Evolutionary conservation across 2,329 filamentous ascomycete species (phyloP).

Genomic region (Cladorrhinum sp.): DNA sequence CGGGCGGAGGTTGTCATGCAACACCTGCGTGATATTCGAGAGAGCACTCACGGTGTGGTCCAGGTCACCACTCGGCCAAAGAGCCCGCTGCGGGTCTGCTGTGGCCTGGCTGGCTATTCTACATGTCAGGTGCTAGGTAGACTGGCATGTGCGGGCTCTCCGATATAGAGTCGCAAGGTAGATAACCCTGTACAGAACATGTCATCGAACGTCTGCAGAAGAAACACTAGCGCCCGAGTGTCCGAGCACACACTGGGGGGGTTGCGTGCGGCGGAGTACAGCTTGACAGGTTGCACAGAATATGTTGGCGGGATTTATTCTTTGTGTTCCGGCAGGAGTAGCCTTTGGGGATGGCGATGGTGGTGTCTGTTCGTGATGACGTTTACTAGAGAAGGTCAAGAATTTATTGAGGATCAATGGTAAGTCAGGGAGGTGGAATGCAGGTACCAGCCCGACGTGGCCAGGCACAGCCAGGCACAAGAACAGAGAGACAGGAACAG

Average conservation of each 20-base stretch:
- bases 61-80: neutral
- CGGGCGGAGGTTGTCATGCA: slow-evolving; percentile 43
- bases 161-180: slow-evolving; percentile 19
- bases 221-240: slow-evolving; percentile 28
- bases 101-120: slow-evolving; percentile 1
- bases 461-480: slow-evolving; percentile 2
- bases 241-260: slow-evolving; percentile 4
- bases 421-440: slow-evolving; percentile 1
- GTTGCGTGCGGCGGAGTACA: slow-evolving; percentile 20
- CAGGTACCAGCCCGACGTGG: slow-evolving; percentile 10
- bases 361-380: neutral
- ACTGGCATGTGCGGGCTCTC: slow-evolving; percentile 26
- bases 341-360: no score
- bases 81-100: slow-evolving; percentile 14
- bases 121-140: neutral
- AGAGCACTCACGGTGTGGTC: slow-evolving; percentile 5
- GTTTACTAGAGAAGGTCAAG: neutral
- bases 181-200: slow-evolving; percentile 40
- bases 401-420: neutral
- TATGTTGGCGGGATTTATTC: neutral
- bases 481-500: neutral
- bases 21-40: slow-evolving; percentile 1
- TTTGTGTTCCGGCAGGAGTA: neutral
- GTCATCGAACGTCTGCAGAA: slow-evolving; percentile 39
- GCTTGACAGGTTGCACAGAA: neutral